Evolutionary conservation across 2,329 filamentous ascomycete genomes (phyloP).

Genomic region (Hymenoscyphus scutula): DNA sequence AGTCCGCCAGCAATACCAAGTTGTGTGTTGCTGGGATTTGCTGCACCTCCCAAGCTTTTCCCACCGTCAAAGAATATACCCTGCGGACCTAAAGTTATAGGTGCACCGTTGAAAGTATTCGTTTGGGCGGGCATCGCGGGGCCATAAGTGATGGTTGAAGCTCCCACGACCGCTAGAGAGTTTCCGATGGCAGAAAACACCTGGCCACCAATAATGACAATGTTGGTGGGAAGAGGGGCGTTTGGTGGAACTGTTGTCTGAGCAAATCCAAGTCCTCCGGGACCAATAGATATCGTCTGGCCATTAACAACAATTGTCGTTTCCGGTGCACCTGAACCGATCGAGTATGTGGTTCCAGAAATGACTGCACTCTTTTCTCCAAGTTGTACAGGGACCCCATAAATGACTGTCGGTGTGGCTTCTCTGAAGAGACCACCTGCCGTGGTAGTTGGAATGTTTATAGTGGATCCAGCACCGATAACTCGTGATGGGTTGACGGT

Average conservation of each 20-base stretch:
- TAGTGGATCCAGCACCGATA: conserved; percentile 21
- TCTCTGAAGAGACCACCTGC: conserved; percentile 15
- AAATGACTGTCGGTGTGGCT: conserved; percentile 23
- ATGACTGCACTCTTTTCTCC: conserved; percentile 22
- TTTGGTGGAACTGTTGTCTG: conserved; percentile 25
- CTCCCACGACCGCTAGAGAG: conserved; percentile 22
- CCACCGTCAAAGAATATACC: conserved; percentile 24
- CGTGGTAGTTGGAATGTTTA: conserved; percentile 24
- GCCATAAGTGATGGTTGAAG: conserved; percentile 24
- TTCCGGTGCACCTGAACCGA: conserved; percentile 25
- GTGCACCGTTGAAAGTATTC: conserved; percentile 26
- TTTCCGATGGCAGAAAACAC: conserved; percentile 27
- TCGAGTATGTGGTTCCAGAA: conserved; percentile 24
- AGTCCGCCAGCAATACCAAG: conserved; percentile 32
- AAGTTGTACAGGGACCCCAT: conserved; percentile 23
- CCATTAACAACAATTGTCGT: conserved; percentile 23
- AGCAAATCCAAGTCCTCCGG: conserved; percentile 26
- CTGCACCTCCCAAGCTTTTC: conserved; percentile 25
- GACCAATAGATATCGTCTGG: conserved; percentile 28
- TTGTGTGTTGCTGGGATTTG: conserved; percentile 24
- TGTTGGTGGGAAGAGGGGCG: conserved; percentile 22
- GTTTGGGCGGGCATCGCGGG: conserved; percentile 23
- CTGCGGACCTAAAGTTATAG: conserved; percentile 27
- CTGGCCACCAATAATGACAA: conserved; percentile 26
- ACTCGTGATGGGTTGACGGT: conserved; percentile 31